Conservation (phyloP, 2,329 filamentous ascomycete species). For the Cladosporium austrohemisphaericum region DNA sequence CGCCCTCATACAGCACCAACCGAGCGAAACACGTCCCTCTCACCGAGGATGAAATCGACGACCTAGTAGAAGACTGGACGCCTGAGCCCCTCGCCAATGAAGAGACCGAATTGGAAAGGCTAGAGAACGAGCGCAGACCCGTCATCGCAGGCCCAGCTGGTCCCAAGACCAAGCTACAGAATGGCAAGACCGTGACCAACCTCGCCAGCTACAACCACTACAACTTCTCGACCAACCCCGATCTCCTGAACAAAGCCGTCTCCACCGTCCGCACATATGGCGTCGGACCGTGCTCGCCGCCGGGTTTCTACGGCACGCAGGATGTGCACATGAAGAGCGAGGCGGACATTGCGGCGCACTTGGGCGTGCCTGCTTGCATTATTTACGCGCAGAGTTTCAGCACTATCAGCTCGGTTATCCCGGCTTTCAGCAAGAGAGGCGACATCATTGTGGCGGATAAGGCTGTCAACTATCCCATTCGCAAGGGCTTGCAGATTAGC, state of each 20-base stretch:
- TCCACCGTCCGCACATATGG: constrained; percentile 91
- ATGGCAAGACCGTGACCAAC: constrained; percentile 83
- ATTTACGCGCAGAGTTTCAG: constrained; percentile 96
- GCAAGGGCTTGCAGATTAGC: constrained; percentile 90
- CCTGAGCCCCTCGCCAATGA: constrained; percentile 84
- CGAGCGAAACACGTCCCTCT: constrained; percentile 87
- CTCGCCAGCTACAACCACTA: constrained; percentile 96
- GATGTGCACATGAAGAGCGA: constrained; percentile 98
- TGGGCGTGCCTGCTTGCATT: constrained; percentile 85
- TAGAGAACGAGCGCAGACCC: constrained; percentile 78
- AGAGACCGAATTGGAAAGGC: constrained; percentile 70
- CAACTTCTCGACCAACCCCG: constrained; percentile 91
- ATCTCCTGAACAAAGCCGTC: constrained; percentile 91
- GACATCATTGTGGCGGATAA: constrained; percentile 96
- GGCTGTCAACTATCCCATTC: constrained; percentile 87
- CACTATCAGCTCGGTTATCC: constrained; percentile 94
- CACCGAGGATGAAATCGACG: constrained; percentile 94
- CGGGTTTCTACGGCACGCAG: constrained; percentile 96
- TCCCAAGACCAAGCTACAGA: constrained; percentile 74
- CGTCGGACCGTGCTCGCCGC: constrained; percentile 92
- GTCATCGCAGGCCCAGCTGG: constrained; percentile 87
- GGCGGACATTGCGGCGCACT: constrained; percentile 82
- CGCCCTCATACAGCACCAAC: constrained; percentile 86
- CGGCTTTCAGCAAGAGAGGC: constrained; percentile 92
- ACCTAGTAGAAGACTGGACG: constrained; percentile 92